Percentiles rank a stretch among this genome's conserved stretches.
phyloP scores from a whole-genome alignment of 1,139 yeast genomes.

The Arxiozyma heterogenica region DNA sequence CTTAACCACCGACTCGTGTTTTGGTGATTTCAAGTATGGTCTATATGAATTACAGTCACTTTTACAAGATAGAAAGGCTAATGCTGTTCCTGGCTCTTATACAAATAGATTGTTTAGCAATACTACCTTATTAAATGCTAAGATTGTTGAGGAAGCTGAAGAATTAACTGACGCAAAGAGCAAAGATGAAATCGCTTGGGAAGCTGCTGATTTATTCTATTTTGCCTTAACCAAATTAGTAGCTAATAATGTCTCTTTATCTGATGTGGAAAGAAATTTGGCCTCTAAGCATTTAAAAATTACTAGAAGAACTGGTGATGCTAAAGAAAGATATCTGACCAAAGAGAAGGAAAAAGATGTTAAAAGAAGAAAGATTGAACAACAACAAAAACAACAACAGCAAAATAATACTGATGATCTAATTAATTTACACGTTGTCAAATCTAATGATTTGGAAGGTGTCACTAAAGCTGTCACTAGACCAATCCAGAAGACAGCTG shows the following conservation, averaged over 20 bases:
- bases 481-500: conserved; percentile 86
- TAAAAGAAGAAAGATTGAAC: conserved; percentile 6
- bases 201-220: conserved; percentile 89
- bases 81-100: conserved; percentile 87
- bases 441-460: conserved; percentile 39
- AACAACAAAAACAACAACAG: conserved; percentile 13
- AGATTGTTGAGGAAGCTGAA: conserved; percentile 92
- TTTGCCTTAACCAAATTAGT: conserved; percentile 84
- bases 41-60: conserved; percentile 54
- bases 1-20: conserved; percentile 67
- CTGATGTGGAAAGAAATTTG: conserved; percentile 75
- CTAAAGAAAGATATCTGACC: conserved; percentile 62
- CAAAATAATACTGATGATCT: conserved; percentile 26
- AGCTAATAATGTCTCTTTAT: conserved; percentile 67
- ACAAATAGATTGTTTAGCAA: conserved; percentile 82
- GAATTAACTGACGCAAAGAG: conserved; percentile 78
- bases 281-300: conserved; percentile 79
- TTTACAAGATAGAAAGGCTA: conserved; percentile 39
- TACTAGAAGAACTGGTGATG: conserved; percentile 92
- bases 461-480: conserved; percentile 60
- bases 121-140: conserved; percentile 64
- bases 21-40: conserved; percentile 54
- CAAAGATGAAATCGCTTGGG: conserved; percentile 82
- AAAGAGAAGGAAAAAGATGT: conserved; percentile 10
- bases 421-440: conserved; percentile 56